Base-by-base conservation (phyloP, 805 yeast species). In the Suhomyces emberorum region DNA sequence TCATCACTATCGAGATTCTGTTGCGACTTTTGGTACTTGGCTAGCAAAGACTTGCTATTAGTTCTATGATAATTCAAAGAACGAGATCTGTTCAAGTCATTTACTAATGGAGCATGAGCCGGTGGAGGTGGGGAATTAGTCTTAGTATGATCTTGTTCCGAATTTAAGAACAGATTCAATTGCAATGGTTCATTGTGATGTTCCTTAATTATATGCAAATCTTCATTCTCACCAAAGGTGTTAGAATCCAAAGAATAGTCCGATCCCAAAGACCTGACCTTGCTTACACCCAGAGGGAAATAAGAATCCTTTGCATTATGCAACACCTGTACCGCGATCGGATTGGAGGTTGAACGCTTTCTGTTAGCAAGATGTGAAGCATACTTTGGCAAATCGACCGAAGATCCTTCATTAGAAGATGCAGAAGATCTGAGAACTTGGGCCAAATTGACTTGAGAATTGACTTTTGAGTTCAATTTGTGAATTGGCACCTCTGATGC, bases 401-500 rank as follows among this genome's bases (percentile, higher is more conserved):
- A 35, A 2, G 63, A 57, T 24, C 37, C 46, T 19, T 53, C 50
- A 16, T 48, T 46, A 14, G 60, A 53, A 6, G 55, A 47, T 6
- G 36, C 43, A 11, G 27, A 35, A 9, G 37, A 34, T 16, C 41
- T 34, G 18, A 30, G 30, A 7, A 28, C 28, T 12, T 43, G 47
- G 2, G 56, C 52, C 36, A 65, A 48, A 42, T 57, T 63, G 19
- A 60, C 59, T 34, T 65, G 71, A 10, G 70, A 62, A 44, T 67
- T 65, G 32, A 65, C 68, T 43, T 63, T 65, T 24, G 61, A 56
- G 45, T 68, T 68, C 22, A 68, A 46, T 24, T 46, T 48, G 34
- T 60, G 63, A 16, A 65, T 58, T 8, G 72, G 67, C 21, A 68
- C 62, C 21, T 66, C 69, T 9, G 56, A 55, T 2, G 70, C 54